A percentile compares a stretch with the other conserved stretches of the same genome.
Evolutionary conservation across 2,329 filamentous ascomycete species (phyloP).

Genomic region (Phialophora expanda): DNA sequence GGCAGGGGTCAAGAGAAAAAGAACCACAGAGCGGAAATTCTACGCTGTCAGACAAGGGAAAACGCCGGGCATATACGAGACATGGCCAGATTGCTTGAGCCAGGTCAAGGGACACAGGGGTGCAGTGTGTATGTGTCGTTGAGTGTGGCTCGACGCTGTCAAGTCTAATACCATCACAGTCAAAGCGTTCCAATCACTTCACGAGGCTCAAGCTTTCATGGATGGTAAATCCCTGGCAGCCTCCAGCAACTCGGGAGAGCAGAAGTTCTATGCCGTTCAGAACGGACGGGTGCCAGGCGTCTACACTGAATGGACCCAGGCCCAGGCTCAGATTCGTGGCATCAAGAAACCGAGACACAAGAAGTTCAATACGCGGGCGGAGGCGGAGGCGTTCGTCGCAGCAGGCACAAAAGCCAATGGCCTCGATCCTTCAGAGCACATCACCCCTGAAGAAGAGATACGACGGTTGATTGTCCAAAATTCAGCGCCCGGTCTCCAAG

Average conservation of each 20-base stretch:
- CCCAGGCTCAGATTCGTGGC: conserved; percentile 73
- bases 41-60: conserved; percentile 68
- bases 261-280: conserved; percentile 65
- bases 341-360: conserved; percentile 72
- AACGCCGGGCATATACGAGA: conserved; percentile 66
- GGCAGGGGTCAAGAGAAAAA: conserved; percentile 58
- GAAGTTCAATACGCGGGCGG: conserved; percentile 69
- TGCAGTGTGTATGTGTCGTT: conserved; percentile 66
- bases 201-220: conserved; percentile 80
- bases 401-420: conserved; percentile 42
- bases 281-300: conserved; percentile 64
- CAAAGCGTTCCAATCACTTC: conserved; percentile 75
- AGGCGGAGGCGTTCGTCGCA: conserved; percentile 78
- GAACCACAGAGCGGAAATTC: conserved; percentile 59
- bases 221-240: conserved; percentile 61
- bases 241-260: conserved; percentile 44
- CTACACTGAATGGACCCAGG: conserved; percentile 71
- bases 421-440: conserved; percentile 15
- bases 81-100: conserved; percentile 65
- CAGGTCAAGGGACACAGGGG: conserved; percentile 69
- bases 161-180: conserved; percentile 56
- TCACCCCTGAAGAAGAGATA: conserved; percentile 38
- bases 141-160: conserved; percentile 16
- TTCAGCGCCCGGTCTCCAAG: conserved; percentile 47
- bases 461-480: conserved; percentile 39